A percentile compares a stretch with the other conserved stretches of the same genome.
phyloP scores from a whole-genome alignment of 257 asterid genomes.

The Sherardia arvensis region DNA sequence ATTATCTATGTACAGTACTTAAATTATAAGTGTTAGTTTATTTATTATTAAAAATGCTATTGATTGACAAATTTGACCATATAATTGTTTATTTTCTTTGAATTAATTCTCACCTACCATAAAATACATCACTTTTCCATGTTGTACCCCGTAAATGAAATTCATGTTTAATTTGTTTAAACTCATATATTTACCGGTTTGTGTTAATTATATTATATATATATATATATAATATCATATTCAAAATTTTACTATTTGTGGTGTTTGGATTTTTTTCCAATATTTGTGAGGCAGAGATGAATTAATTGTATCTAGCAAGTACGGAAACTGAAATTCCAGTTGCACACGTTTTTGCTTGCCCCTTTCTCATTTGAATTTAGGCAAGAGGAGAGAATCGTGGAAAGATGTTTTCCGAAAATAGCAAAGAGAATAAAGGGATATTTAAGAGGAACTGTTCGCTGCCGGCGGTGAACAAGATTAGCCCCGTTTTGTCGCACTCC shows the following conservation, averaged over 20 bases:
- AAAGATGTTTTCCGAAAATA: slow-evolving; percentile 13
- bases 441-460: neutral
- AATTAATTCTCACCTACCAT: neutral
- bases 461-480: slow-evolving; percentile 1
- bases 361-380: slow-evolving; percentile 1
- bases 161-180: too few relatives aligned
- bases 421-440: slow-evolving; percentile 4
- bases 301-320: neutral
- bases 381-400: slow-evolving; percentile 5
- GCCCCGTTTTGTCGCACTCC: slow-evolving; percentile 4
- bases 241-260: too few relatives aligned
- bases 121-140: neutral
- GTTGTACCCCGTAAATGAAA: neutral
- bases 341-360: neutral
- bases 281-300: neutral
- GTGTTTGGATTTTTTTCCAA: neutral
- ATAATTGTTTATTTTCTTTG: neutral
- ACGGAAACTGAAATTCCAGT: neutral
- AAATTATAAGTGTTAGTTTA: neutral
- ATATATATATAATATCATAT: neutral
- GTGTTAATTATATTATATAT: neutral
- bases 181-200: too few relatives aligned
- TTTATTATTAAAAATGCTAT: neutral
- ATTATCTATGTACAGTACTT: neutral
- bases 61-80: neutral